These are phyloP conservation scores for Ogataea philodendri DNA, from an alignment of 805 yeast genomes.

Conservation along the genomic window DNA sequence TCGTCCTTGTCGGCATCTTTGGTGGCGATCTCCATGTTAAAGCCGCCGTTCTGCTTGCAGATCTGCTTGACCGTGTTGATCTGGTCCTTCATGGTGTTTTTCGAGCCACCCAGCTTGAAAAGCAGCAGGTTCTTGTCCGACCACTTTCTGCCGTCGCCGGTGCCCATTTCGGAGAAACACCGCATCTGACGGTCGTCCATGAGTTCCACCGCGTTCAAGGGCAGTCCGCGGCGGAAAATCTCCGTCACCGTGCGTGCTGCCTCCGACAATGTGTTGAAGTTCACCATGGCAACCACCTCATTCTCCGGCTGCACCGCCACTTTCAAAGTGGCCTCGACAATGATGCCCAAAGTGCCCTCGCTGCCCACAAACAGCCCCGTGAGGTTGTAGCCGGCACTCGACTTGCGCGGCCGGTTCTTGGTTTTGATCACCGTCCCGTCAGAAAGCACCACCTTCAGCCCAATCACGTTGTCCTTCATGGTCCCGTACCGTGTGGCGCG, in stretches of 20 bases:
- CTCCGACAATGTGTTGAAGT: slow-evolving; percentile 61
- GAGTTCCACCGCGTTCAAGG: slow-evolving; percentile 69
- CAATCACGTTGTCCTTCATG: slow-evolving; percentile 69
- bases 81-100: slow-evolving; percentile 40
- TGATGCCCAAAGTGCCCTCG: slow-evolving; percentile 75
- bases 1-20: slow-evolving; percentile 59
- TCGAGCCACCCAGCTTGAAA: slow-evolving; percentile 59
- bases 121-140: slow-evolving; percentile 40
- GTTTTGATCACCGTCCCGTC: slow-evolving; percentile 80
- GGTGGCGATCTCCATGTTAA: slow-evolving; percentile 56
- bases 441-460: slow-evolving; percentile 70
- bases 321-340: slow-evolving; percentile 71
- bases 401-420: slow-evolving; percentile 68
- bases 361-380: slow-evolving; percentile 70
- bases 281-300: slow-evolving; percentile 66
- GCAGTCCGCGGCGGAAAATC: slow-evolving; percentile 58
- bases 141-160: slow-evolving; percentile 31
- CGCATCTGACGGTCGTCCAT: slow-evolving; percentile 69
- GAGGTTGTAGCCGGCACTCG: slow-evolving; percentile 77
- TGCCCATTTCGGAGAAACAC: slow-evolving; percentile 54
- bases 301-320: slow-evolving; percentile 60
- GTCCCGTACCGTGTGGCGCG: slow-evolving; percentile 79
- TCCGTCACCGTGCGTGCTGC: slow-evolving; percentile 69
- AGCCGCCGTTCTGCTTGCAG: slow-evolving; percentile 51
- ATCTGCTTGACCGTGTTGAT: slow-evolving; percentile 47